Evolutionary conservation across 2,329 filamentous ascomycete genomes (phyloP), one percentile per base, ranked within the genome.

Genomic region (Macrophomina tecta): DNA sequence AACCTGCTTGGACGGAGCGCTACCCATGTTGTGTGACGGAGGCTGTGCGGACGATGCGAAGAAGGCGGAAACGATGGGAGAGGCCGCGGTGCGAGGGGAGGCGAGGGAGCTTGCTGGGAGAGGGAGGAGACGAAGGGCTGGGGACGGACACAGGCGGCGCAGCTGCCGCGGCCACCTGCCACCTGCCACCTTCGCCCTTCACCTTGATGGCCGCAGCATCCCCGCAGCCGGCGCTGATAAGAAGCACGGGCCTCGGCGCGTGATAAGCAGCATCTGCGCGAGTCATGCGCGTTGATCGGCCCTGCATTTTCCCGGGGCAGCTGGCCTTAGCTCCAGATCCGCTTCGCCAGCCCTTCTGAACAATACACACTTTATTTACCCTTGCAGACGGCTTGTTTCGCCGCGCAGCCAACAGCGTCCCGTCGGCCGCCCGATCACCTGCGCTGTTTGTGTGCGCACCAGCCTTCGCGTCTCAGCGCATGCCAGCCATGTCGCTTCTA

Each of bases 1-100:
- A 23, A 74, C 72, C 45, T 52, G 64, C 68, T 73, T 74, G 12
- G 77, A 79, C 66, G 77, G 74, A 28, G 74, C 72, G 46, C 71
- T 66, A 68, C 77, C 77, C 77, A 79, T 79, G 49, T 30, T 51
- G 48, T 14, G 28, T 14, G 5, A n/a, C 16, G 11, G 23, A 14
- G 16, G 16, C 7, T 6, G 42, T n/a, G 4, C 42, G 16, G 16
- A 45, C 38, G 38, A 14, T 40, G 38, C 7, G 38, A 38, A 45
- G 9, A 36, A 3, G 23, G 49, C 16, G 62, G 3, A 45, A 48
- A 18, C 23, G 62, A 38, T 14, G 51, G 11, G 14, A n/a, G 18
- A 34, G 14, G 49, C 8, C 12, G 12, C 38, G 48, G 16, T 32
- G 28, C 42, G 42, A n/a, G 28, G 51, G 42, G 40, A 49, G 23